These are phyloP conservation scores for Conringia planisiliqua DNA, from an alignment of 345 rosid genomes.

Conservation along the genomic window DNA sequence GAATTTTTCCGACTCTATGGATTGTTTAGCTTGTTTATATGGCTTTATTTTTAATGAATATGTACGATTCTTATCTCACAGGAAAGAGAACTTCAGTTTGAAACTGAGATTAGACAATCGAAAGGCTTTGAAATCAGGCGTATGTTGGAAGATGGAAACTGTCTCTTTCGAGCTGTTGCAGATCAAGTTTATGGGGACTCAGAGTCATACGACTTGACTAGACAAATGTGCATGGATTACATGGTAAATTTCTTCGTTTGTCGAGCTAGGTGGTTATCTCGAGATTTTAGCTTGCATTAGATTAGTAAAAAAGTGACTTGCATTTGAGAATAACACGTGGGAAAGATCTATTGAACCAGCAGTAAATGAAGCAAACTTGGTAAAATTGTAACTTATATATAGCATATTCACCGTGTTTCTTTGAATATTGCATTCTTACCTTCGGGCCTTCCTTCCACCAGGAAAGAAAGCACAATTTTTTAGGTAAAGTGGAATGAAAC, in stretches of 20 bases:
- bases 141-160: constrained; percentile 98
- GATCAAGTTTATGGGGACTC: constrained; percentile 99
- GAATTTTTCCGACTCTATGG: background rate
- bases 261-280: background rate
- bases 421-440: background rate
- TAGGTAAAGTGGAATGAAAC: background rate
- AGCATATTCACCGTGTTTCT: background rate
- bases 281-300: constrained; percentile 1
- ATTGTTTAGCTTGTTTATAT: background rate
- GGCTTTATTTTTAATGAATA: background rate
- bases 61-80: constrained; percentile 27
- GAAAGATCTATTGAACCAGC: background rate
- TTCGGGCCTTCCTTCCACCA: background rate
- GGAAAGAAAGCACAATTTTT: background rate
- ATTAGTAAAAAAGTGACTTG: background rate
- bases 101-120: constrained; percentile 67
- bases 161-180: constrained; percentile 95
- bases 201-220: constrained; percentile 60
- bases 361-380: background rate
- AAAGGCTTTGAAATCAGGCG: constrained; percentile 84
- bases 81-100: constrained; percentile 96
- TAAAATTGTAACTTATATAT: background rate
- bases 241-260: constrained; percentile 55
- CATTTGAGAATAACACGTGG: background rate
- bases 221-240: constrained; percentile 97